Base-by-base conservation (phyloP, 768 basidiomycete genomes). In the Hygrocybe punicea region DNA sequence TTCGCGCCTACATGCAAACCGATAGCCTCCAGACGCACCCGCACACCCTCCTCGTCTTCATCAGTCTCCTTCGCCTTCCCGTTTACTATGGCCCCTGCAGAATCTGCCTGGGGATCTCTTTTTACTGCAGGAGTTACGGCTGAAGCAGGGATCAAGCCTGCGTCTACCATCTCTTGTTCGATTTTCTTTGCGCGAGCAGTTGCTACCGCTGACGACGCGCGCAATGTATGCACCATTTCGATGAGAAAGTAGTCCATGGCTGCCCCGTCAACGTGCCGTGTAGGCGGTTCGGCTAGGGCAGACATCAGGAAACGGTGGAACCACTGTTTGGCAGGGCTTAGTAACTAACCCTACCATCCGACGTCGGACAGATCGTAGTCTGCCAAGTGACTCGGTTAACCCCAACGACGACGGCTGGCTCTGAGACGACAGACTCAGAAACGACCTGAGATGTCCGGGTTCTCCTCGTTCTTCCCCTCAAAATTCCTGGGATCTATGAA, bases 231-330 rank as follows among this genome's bases (percentile, higher is more conserved):
- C 58, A 92, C 86, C 53, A 87, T 78, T 68, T 90, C 87, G 56
- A 93, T 91, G 56, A 93, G 74, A 65, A 98, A 85, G 72, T 93
- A 95, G 64, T 93, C 91, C 83, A 90, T 85, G 3, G 77, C 84
- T 7, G 84, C 80, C 48, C 74, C 83, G 64, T 91, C 88, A 55
- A 90, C 77, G 40, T 83, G 75, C 25, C 78, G 78, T 9, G 68
- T 67, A 23, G 86, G 84, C 1, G 86, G 84, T 58, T 91, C 87
- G 1, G 87, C 82, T 14, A 90, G 76, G 2, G 77, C 67, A n/a
- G 80, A 72, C 4, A 89, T 75, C n/a, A n/a, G n/a, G n/a, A n/a
- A n/a, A n/a, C n/a, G n/a, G n/a, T n/a, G n/a, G n/a, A n/a, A n/a
- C n/a, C n/a, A n/a, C 29, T 62, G 68, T 14, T 63, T 52, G 1